Evolutionary conservation across 768 basidiomycete species (phyloP), one percentile per base, ranked within the genome.

Genomic region (Lactarius evosmus): DNA sequence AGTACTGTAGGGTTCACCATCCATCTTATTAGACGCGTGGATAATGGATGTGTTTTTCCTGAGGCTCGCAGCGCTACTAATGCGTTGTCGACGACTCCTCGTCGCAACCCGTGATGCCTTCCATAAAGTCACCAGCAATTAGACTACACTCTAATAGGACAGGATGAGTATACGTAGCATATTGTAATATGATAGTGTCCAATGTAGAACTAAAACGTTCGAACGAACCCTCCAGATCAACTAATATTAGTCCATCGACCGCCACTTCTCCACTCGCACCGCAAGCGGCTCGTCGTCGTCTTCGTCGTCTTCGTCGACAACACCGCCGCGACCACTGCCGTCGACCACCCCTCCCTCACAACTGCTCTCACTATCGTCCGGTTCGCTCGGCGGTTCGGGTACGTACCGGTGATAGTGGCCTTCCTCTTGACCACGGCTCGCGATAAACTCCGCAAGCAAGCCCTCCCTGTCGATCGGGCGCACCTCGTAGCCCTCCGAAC

Each of bases 401-500:
- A 85, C 82, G 73, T 93, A 93, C 34, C 82, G 78, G 59, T 83
- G 77, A 70, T 93, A 93, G 68, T 84, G 78, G 52, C 83, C 84
- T 3, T 79, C 79, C 67, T 84, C 80, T 67, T 81, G 80, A 9
- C 82, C 82, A 38, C 85, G 72, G 46, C 77, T 77, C 61, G 75
- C 74, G 34, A 92, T 73, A 72, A 89, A 87, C 55, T 79, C 76
- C 61, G 73, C 75, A 44, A 93, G 73, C 77, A 92, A 79, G 51
- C 81, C 83, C 70, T 91, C 88, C 62, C 91, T 78, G 51, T 83
- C 78, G 40, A 82, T 75, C 12, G 82, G 75, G 16, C 79, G 80
- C 52, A 90, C 85, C 71, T 94, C 92, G 68, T 86, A 90, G 4
- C 92, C 92, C 75, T 94, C 93, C 16, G 91, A 93, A 25, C 92